phyloP scores from a whole-genome alignment of 2,329 filamentous ascomycete species.

The Emericellopsis cladophorae region DNA sequence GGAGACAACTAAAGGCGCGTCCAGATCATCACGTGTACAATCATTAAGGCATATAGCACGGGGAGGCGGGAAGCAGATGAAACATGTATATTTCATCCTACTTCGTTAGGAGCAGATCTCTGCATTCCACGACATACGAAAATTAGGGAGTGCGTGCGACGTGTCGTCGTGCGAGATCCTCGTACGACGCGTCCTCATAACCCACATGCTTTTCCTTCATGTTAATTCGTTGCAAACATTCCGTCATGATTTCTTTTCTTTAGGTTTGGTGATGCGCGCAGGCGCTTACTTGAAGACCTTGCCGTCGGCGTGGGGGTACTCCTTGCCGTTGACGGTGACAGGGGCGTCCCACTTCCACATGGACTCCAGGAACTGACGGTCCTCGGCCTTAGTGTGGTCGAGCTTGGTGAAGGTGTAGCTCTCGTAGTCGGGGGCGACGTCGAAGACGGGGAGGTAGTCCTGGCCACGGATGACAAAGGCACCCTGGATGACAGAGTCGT shows the following conservation, averaged over 20 bases:
- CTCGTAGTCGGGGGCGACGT: slow-evolving; percentile 95
- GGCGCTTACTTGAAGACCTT: slow-evolving; percentile 94
- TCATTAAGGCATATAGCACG: no score
- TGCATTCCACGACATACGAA: slow-evolving; percentile 3
- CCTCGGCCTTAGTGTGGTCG: slow-evolving; percentile 73
- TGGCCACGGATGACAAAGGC: slow-evolving; percentile 92
- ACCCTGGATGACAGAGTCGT: slow-evolving; percentile 84
- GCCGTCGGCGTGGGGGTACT: slow-evolving; percentile 76
- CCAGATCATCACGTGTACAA: no score
- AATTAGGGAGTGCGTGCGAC: slow-evolving; percentile 2
- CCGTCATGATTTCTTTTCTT: slow-evolving; percentile 4
- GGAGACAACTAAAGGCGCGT: neutral
- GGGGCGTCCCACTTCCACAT: slow-evolving; percentile 91
- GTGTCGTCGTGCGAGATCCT: slow-evolving; percentile 2
- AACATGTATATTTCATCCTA: no score
- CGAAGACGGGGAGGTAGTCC: slow-evolving; percentile 74
- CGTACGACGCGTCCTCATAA: neutral
- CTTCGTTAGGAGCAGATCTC: neutral
- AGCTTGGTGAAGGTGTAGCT: slow-evolving; percentile 96
- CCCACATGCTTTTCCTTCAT: slow-evolving; percentile 6
- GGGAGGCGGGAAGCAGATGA: no score
- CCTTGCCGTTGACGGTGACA: slow-evolving; percentile 70
- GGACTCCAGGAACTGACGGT: slow-evolving; percentile 74
- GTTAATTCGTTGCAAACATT: slow-evolving; percentile 3
- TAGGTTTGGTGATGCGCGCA: neutral